Conservation (phyloP, 2,329 filamentous ascomycete genomes). For the Venturia asperata region DNA sequence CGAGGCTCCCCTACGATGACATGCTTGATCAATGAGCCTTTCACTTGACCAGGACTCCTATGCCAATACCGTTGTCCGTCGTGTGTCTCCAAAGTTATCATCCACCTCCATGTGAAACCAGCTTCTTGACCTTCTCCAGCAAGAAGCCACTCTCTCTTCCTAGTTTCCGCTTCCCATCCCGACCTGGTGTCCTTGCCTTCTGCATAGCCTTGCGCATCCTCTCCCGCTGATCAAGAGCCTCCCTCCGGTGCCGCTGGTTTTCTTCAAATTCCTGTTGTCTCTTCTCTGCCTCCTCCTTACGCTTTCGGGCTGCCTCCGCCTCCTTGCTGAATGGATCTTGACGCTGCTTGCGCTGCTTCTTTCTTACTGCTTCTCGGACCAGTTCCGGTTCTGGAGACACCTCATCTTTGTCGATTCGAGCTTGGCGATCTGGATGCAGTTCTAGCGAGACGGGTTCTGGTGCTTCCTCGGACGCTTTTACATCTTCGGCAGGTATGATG, state of each 20-base stretch:
- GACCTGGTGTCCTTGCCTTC: slow-evolving; percentile 53
- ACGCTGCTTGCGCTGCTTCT: slow-evolving; percentile 20
- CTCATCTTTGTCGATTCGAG: slow-evolving; percentile 47
- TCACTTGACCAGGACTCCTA: neutral
- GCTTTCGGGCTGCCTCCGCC: slow-evolving; percentile 42
- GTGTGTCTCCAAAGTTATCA: neutral
- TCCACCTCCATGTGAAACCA: slow-evolving; percentile 42
- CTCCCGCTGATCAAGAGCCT: slow-evolving; percentile 55
- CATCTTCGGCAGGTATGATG: slow-evolving; percentile 30
- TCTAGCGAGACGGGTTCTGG: slow-evolving; percentile 39
- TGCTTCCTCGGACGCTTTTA: slow-evolving; percentile 25
- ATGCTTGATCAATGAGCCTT: neutral
- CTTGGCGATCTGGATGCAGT: slow-evolving; percentile 54
- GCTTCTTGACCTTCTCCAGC: slow-evolving; percentile 67
- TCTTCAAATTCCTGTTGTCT: slow-evolving; percentile 54
- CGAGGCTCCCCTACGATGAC: neutral
- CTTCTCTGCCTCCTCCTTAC: slow-evolving; percentile 57
- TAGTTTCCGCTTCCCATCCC: slow-evolving; percentile 68
- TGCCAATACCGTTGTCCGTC: neutral
- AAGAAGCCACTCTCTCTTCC: slow-evolving; percentile 73
- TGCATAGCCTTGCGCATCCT: slow-evolving; percentile 62
- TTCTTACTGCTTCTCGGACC: neutral
- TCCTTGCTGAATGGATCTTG: slow-evolving; percentile 37
- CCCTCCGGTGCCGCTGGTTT: slow-evolving; percentile 51
- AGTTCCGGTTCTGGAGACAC: slow-evolving; percentile 20